Evolutionary conservation across 495 filamentous ascomycete species (phyloP).

Genomic region (Coniosporium apollinis): DNA sequence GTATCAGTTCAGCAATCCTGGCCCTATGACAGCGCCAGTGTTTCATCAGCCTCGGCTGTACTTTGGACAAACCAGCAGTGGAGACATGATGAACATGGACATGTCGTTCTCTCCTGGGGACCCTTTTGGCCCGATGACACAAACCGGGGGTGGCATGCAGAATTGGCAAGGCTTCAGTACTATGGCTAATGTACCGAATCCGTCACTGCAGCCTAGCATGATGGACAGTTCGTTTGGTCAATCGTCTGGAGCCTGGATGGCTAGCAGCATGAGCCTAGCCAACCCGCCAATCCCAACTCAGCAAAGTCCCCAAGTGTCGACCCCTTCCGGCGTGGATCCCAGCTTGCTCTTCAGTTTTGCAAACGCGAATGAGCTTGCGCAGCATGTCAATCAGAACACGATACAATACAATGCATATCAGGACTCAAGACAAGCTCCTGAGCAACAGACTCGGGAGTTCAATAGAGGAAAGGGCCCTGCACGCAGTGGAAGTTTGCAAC

Average conservation of each 20-base stretch:
- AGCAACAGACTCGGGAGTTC: slow-evolving; percentile 14
- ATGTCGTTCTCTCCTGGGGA: slow-evolving; percentile 12
- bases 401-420: slow-evolving; percentile 1
- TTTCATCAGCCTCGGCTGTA: slow-evolving; percentile 51
- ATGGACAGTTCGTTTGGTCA: background rate
- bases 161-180: slow-evolving; percentile 1
- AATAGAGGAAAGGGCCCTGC: slow-evolving; percentile 13
- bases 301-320: too few species aligned
- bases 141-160: slow-evolving; percentile 8
- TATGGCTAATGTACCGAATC: background rate
- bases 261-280: too few species aligned
- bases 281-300: too few species aligned
- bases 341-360: slow-evolving; percentile 19
- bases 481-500: too few species aligned
- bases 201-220: slow-evolving; percentile 3
- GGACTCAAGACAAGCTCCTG: slow-evolving; percentile 14
- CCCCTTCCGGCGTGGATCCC: slow-evolving; percentile 16
- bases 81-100: slow-evolving; percentile 14
- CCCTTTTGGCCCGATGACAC: slow-evolving; percentile 18
- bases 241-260: too few species aligned
- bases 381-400: slow-evolving; percentile 3
- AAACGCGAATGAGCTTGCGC: slow-evolving; percentile 4
- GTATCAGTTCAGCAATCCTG: slow-evolving; percentile 53
- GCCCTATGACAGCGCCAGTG: slow-evolving; percentile 49
- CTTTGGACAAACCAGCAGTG: slow-evolving; percentile 46